Evolutionary conservation across 768 basidiomycete species (phyloP).

Genomic region (Pleurotus cornucopiae): DNA sequence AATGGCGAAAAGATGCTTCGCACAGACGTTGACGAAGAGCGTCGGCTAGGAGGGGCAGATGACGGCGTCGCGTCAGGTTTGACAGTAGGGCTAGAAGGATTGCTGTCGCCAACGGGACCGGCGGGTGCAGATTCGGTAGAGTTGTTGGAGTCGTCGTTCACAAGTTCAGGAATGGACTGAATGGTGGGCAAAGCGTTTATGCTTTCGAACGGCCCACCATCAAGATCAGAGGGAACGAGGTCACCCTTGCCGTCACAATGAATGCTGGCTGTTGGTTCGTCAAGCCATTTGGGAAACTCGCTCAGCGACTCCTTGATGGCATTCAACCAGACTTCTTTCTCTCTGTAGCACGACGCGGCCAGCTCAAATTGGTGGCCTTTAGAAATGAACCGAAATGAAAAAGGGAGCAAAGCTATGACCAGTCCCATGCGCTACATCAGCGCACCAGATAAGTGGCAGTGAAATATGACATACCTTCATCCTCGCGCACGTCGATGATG

Average conservation of each 20-base stretch:
- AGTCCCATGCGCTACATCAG: slow-evolving; percentile 7
- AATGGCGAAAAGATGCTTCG: slow-evolving; percentile 55
- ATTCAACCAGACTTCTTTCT: slow-evolving; percentile 85
- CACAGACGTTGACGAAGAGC: slow-evolving; percentile 62
- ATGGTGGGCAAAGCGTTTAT: slow-evolving; percentile 47
- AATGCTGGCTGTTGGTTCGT: slow-evolving; percentile 64
- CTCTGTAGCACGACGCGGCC: slow-evolving; percentile 76
- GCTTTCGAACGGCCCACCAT: slow-evolving; percentile 37
- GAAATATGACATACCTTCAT: slow-evolving; percentile 60
- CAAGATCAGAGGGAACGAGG: slow-evolving; percentile 27
- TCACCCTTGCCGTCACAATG: slow-evolving; percentile 41
- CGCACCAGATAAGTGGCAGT: not conserved
- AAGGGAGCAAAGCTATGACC: slow-evolving; percentile 69
- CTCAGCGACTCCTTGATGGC: slow-evolving; percentile 54
- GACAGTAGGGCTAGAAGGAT: slow-evolving; percentile 21
- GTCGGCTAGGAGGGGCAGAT: slow-evolving; percentile 38
- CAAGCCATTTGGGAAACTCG: slow-evolving; percentile 43
- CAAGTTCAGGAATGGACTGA: slow-evolving; percentile 51
- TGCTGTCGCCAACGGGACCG: slow-evolving; percentile 25
- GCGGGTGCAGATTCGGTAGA: slow-evolving; percentile 31
- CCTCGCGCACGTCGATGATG: slow-evolving; percentile 60
- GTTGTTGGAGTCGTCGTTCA: slow-evolving; percentile 23
- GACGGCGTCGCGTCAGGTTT: slow-evolving; percentile 19
- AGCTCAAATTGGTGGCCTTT: slow-evolving; percentile 79
- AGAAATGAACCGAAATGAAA: slow-evolving; percentile 71